These are phyloP conservation scores for Verticillium alfalfae DNA, from an alignment of 2,329 filamentous ascomycete species.

Conservation along the genomic window DNA sequence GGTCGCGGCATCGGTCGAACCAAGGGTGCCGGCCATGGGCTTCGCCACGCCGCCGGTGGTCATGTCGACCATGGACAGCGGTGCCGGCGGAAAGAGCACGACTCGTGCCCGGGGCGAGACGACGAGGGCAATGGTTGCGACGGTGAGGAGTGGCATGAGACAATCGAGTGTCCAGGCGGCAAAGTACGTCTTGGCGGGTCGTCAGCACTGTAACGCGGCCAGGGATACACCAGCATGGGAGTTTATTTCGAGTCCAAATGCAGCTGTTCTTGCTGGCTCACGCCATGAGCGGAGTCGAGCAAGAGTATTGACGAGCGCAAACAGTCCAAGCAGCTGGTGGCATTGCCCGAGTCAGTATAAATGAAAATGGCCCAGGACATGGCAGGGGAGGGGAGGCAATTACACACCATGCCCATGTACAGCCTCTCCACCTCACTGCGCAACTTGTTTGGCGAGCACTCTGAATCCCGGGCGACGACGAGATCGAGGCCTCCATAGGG, in stretches of 20 bases:
- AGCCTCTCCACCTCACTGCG: constrained; percentile 43
- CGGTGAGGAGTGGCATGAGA: constrained; percentile 32
- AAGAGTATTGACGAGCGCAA: constrained; percentile 51
- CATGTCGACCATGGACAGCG: constrained; percentile 50
- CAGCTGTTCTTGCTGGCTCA: constrained; percentile 49
- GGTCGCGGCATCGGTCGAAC: constrained; percentile 54
- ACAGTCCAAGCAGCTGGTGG: constrained; percentile 40
- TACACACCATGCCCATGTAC: constrained; percentile 49
- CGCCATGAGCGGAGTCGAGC: constrained; percentile 56
- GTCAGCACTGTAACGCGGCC: constrained; percentile 29
- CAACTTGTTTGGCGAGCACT: constrained; percentile 27
- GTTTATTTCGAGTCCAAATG: constrained; percentile 39
- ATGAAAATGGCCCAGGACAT: not conserved
- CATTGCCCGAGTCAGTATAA: not conserved
- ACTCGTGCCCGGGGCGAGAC: constrained; percentile 24
- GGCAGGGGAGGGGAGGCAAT: too few relatives aligned
- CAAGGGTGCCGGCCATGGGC: constrained; percentile 54
- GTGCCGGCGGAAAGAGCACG: constrained; percentile 52
- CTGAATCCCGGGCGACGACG: constrained; percentile 57
- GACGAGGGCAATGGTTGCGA: constrained; percentile 44
- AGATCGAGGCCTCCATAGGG: constrained; percentile 54
- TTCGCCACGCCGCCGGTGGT: constrained; percentile 56
- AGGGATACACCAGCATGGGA: not conserved
- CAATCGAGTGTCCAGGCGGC: constrained; percentile 17
- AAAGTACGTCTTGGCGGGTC: constrained; percentile 1